Evolutionary conservation across 164 flowering plant species (phyloP), one percentile per base, ranked within the genome.

Genomic region (Sedum album): DNA sequence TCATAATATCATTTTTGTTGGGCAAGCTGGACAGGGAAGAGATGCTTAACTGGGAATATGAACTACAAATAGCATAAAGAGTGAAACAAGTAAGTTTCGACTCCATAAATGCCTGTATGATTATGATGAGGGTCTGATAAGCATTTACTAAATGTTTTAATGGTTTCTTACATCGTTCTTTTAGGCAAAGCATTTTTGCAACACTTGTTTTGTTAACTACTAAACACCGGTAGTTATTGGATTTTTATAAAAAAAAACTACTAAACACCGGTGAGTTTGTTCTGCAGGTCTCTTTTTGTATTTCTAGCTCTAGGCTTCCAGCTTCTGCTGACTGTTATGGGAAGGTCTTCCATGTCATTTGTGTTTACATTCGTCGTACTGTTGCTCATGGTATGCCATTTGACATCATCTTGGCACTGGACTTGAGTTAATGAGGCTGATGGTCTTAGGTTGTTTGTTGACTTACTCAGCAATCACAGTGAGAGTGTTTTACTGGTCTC

Each of bases 1-100:
- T 46, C 82, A 88, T 71, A 31, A 41, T 46, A 9, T 53, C 69
- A 15, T 71, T 21, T 30, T 10, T 33, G 38, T 11, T 4, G 60
- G 64, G 53, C 39, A 0, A 33, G 15, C 23, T 21, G 38, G 30
- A 5, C 2, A 20, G 61, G 13, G 70, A 60, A 53, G 25, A 61
- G 41, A 57, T 65, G 30, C 31, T 5, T 10, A 72, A 72, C 23
- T 72, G 65, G 49, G 76, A 17, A 55, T 71, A 55, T n/a, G 72
- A 7, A 18, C 66, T 38, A 48, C 66, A 73, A 31, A 73, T 0
- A 4, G 65, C 5, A 0, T 76, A 41, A 46, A 77, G 65, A 44
- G 36, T 30, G 25, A 75, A 69, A 57, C 55, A 31, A 64, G 38
- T 57, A 30, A 60, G 42, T n/a, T 31, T 41, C 5, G 68, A 28